Base-by-base conservation (phyloP, 139 green algal genomes). In the Chlamydomonas schloesseri region DNA sequence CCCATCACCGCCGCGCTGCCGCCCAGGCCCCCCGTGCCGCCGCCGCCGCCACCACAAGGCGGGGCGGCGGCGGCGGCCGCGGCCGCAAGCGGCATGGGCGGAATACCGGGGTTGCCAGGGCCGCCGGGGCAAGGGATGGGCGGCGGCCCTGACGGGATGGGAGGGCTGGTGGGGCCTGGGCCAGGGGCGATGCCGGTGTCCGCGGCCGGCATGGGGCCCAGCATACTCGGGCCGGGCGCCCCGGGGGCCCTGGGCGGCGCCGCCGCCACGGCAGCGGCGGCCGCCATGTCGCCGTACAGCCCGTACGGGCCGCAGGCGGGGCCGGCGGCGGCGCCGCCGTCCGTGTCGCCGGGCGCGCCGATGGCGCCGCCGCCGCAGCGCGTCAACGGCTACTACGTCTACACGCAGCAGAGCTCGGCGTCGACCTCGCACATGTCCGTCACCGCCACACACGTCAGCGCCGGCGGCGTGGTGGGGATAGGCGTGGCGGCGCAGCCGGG, bases 1-100 rank as follows among this genome's bases (percentile, higher is more conserved):
- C 78, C 78, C 34, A 84, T 84, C 78, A 84, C 78, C 15, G 20
- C 64, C 3, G 46, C 78, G 21, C 65, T 84, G 42, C 78, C 78
- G 31, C 47, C 76, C 21, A 73, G 60, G 20, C 55, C 55, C 6
- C 33, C 34, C 37, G 31, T 28, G 37, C 62, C 24, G 62, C 62
- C 62, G 64, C 37, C 58, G 31, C 62, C 62, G 20, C 17, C 9
- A 55, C 10, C 57, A 1, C 42, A 5, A 8, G 42, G 42, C 42
- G 42, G 42, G 6, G 67, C 58, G 21, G 62, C 62, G 4, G 70
- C 42, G 3, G 69, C 33, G 37, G 50, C 24, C 10, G 9, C 70
- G 50, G 70, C 34, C n/a, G n/a, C n/a, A n/a, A n/a, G n/a, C n/a
- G n/a, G n/a, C n/a, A n/a, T n/a, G n/a, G n/a, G n/a, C n/a, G n/a